Conservation (phyloP, 1,284 basidiomycete genomes). For the Ceraceosorus bombacis region DNA sequence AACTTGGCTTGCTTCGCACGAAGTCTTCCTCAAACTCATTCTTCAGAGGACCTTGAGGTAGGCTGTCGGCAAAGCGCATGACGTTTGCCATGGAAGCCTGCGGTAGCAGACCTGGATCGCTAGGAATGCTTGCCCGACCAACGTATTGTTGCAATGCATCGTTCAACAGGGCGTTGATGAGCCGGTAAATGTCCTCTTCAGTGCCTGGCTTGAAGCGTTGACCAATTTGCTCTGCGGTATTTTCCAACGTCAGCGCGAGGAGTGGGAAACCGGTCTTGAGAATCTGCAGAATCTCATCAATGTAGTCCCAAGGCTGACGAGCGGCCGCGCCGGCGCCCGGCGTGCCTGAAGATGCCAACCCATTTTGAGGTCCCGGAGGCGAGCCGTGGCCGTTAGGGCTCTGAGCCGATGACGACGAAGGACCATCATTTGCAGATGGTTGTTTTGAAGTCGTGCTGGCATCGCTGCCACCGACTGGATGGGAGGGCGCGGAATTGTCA, state of each 20-base stretch:
- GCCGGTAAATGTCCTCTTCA: conserved; percentile 92
- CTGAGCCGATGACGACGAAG: too few relatives aligned
- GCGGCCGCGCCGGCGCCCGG: conserved; percentile 5
- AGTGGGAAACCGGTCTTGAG: conserved; percentile 95
- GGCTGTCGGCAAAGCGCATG: conserved; percentile 62
- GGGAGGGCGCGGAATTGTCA: background rate
- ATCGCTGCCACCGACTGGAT: background rate
- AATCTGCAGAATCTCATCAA: conserved; percentile 89
- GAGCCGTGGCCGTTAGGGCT: too few relatives aligned
- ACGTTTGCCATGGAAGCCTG: conserved; percentile 58
- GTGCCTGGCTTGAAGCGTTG: conserved; percentile 81
- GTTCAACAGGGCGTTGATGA: conserved; percentile 73
- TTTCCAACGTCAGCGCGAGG: conserved; percentile 88
- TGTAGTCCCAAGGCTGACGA: conserved; percentile 77
- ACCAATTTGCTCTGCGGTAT: conserved; percentile 90
- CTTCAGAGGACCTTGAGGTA: conserved; percentile 49
- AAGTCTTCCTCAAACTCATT: conserved; percentile 90
- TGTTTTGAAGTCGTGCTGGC: background rate
- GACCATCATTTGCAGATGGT: too few relatives aligned
- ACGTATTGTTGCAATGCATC: conserved; percentile 54
- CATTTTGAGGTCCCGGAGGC: too few relatives aligned
- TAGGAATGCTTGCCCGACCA: conserved; percentile 35
- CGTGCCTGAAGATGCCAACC: too few relatives aligned
- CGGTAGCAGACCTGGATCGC: conserved; percentile 68
- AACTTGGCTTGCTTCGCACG: conserved; percentile 67